Base-by-base conservation (phyloP, 345 rosid species). In the Moricandia arvensis region DNA sequence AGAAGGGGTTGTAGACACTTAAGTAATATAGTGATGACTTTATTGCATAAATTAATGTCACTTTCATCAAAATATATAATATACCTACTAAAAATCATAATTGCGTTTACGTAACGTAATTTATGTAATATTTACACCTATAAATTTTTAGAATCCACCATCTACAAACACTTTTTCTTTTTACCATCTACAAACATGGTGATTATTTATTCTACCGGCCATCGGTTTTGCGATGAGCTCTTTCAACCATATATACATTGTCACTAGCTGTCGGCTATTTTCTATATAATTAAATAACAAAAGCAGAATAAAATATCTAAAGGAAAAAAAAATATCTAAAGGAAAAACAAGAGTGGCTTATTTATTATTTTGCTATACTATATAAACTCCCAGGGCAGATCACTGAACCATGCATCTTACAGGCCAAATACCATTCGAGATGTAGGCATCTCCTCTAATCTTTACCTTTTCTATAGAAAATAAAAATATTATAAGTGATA, bases 361-460 rank as follows among this genome's bases (percentile, higher is more conserved):
- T 27, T 27, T 27, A 27, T 1, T 27, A 27, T 27, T 27, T 27
- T 27, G 29, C 3, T 27, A 27, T 27, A 13, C 21, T 72, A 72
- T 72, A 62, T 51, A 72, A 21, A 27, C 76, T 41, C 63, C 38
- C 30, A 9, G 49, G 21, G 55, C 63, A 73, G 38, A 37, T 12
- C 62, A 35, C 26, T 26, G 30, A 63, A 15, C 9, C 55, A 37
- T 49, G 49, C 68, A 49, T 17, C n/a, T 49, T 3, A 73, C 63
- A 53, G 63, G 21, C 63, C 41, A 21, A 61, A 16, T 29, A 55
- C 47, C 47, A 15, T 64, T 37, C 43, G 43, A 73, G 4, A 74
- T 74, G 77, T 65, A 65, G 63, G 37, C 17, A 51, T 10, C 70
- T 35, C 63, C 69, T 63, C 8, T 24, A 13, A 10, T 72, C 30